A percentile compares a stretch with the other conserved stretches of the same genome.
Conservation (phyloP, 2,329 filamentous ascomycete genomes). For the Trichoderma harzianum region DNA sequence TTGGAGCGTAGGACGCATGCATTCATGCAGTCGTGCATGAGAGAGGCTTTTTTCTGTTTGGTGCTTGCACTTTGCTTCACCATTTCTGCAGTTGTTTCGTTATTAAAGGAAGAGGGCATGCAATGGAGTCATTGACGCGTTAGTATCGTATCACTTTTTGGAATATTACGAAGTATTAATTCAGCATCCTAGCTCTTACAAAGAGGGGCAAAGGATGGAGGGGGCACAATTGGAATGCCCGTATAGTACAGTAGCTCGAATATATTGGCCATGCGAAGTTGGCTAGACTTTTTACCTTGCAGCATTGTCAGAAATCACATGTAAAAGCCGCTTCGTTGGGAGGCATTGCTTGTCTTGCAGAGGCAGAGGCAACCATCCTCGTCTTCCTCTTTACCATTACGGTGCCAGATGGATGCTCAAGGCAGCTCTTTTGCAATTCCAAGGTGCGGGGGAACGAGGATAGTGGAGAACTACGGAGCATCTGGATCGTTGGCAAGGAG, state of each 20-base stretch:
- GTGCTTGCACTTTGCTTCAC: neutral
- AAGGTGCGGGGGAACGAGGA: neutral
- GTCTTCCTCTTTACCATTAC: neutral
- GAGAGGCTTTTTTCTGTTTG: constrained; percentile 1
- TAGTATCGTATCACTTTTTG: constrained; percentile 7
- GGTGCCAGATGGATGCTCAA: neutral
- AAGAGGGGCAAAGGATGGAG: neutral
- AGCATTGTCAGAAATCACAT: constrained; percentile 5
- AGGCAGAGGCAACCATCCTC: neutral
- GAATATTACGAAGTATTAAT: neutral
- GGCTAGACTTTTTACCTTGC: neutral
- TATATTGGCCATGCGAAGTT: neutral
- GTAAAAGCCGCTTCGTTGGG: neutral
- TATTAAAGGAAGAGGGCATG: neutral
- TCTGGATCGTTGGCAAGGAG: constrained; percentile 9
- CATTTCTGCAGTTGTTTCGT: neutral
- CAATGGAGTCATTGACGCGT: constrained; percentile 1
- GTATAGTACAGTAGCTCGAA: neutral
- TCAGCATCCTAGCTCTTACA: neutral
- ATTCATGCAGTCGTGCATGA: neutral
- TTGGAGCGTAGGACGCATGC: neutral
- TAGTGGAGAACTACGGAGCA: constrained; percentile 3
- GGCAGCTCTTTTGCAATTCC: neutral
- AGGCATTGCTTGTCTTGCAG: neutral
- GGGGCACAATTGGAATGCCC: neutral